A percentile compares a stretch with the other conserved stretches of the same genome.
Evolutionary conservation across 2,329 filamentous ascomycete species (phyloP).

Genomic region (Cercospora sojina): DNA sequence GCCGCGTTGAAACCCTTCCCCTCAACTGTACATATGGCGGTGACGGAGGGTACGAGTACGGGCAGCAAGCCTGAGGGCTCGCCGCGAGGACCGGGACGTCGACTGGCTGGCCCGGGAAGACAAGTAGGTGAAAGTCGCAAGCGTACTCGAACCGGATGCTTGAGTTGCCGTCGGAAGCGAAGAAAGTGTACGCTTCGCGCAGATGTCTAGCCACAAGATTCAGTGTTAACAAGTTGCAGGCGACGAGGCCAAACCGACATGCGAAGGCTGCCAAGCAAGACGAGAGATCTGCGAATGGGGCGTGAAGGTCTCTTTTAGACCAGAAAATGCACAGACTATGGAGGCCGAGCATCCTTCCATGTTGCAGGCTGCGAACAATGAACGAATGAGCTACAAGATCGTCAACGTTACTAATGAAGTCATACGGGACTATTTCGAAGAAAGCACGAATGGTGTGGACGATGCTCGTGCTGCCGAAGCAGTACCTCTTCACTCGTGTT

Average conservation of each 20-base stretch:
- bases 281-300: constrained; percentile 37
- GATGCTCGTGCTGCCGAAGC: constrained; percentile 16
- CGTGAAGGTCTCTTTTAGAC: constrained; percentile 32
- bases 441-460: constrained; percentile 21
- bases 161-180: constrained; percentile 38
- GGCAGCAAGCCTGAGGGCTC: constrained; percentile 15
- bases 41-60: constrained; percentile 14
- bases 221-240: constrained; percentile 17
- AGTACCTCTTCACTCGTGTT: neutral
- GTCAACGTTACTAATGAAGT: constrained; percentile 37
- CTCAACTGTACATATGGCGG: constrained; percentile 12
- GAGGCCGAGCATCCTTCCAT: constrained; percentile 35
- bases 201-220: neutral
- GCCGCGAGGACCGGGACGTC: constrained; percentile 19
- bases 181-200: constrained; percentile 32
- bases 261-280: constrained; percentile 34
- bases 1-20: neutral
- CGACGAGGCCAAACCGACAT: constrained; percentile 37
- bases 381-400: constrained; percentile 30
- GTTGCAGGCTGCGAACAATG: constrained; percentile 26
- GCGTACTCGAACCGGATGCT: constrained; percentile 37
- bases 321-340: constrained; percentile 35
- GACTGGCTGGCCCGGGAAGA: constrained; percentile 28
- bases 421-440: constrained; percentile 34
- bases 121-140: constrained; percentile 23